These are phyloP conservation scores for Marasmius oreades DNA, from an alignment of 1,284 basidiomycete species.

Conservation along the genomic window DNA sequence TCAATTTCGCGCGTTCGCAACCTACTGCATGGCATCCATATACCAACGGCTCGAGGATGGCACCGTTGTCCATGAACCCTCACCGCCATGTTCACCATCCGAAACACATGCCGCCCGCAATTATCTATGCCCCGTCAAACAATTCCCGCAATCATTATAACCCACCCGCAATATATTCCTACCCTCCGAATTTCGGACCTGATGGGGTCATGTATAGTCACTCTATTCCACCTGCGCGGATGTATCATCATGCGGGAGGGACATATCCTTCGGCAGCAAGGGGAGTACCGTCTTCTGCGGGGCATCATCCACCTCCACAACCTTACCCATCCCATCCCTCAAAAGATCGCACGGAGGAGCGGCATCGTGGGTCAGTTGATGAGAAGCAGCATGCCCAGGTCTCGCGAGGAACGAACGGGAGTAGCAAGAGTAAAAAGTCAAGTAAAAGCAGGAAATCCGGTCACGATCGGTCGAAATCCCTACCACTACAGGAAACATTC, in stretches of 20 bases:
- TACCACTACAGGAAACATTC: constrained; percentile 10
- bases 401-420: constrained; percentile 28
- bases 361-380: not conserved
- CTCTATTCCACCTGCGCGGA: constrained; percentile 35
- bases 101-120: constrained; percentile 43
- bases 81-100: constrained; percentile 20
- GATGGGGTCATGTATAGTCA: constrained; percentile 53
- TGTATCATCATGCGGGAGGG: constrained; percentile 4
- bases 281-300: not conserved
- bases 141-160: constrained; percentile 42
- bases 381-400: not conserved
- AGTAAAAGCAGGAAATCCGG: constrained; percentile 19
- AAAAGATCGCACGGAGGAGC: not conserved
- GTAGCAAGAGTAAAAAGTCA: constrained; percentile 14
- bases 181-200: constrained; percentile 41
- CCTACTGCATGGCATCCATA: constrained; percentile 23
- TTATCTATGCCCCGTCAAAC: constrained; percentile 49
- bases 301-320: constrained; percentile 1
- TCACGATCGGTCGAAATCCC: constrained; percentile 30
- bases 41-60: constrained; percentile 19
- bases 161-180: constrained; percentile 47
- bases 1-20: constrained; percentile 26
- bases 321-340: not conserved
- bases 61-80: constrained; percentile 3
- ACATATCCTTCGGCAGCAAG: constrained; percentile 9